Percentiles rank a stretch among this genome's conserved stretches.
Evolutionary conservation across 1,284 basidiomycete genomes (phyloP).

Genomic region (Ceratobasidium papillatum): DNA sequence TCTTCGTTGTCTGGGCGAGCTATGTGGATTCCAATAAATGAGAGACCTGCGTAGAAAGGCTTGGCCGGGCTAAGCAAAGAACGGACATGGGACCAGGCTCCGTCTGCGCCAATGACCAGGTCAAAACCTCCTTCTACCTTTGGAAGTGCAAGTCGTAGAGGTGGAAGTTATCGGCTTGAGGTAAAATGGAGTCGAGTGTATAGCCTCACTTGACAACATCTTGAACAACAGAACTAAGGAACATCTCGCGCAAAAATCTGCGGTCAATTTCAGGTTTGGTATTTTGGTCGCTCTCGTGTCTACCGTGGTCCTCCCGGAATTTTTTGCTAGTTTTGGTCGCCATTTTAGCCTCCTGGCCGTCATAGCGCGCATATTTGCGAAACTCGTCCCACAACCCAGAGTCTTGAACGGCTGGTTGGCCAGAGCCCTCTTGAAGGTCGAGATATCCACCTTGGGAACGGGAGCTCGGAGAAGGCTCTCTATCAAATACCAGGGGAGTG

Average conservation of each 20-base stretch:
- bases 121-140: slow-evolving; percentile 45
- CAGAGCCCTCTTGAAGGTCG: slow-evolving; percentile 54
- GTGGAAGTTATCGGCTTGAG: background rate
- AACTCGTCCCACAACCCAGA: slow-evolving; percentile 51
- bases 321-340: slow-evolving; percentile 47
- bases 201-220: slow-evolving; percentile 49
- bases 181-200: slow-evolving; percentile 41
- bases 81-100: slow-evolving; percentile 57
- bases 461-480: slow-evolving; percentile 48
- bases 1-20: slow-evolving; percentile 48
- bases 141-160: slow-evolving; percentile 44
- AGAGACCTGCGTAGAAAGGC: slow-evolving; percentile 54
- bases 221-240: slow-evolving; percentile 47
- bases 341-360: slow-evolving; percentile 49
- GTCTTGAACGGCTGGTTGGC: slow-evolving; percentile 50
- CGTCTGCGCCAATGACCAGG: slow-evolving; percentile 60
- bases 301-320: background rate
- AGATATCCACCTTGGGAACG: slow-evolving; percentile 55
- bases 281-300: slow-evolving; percentile 22
- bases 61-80: slow-evolving; percentile 50
- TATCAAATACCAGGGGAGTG: slow-evolving; percentile 52
- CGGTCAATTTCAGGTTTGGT: slow-evolving; percentile 51
- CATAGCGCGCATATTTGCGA: slow-evolving; percentile 46
- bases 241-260: slow-evolving; percentile 48
- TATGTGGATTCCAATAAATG: slow-evolving; percentile 50